A percentile compares a stretch with the other conserved stretches of the same genome.
These are phyloP conservation scores for Aspergillus amoenus DNA, from an alignment of 2,329 filamentous ascomycete species.

Conservation along the genomic window DNA sequence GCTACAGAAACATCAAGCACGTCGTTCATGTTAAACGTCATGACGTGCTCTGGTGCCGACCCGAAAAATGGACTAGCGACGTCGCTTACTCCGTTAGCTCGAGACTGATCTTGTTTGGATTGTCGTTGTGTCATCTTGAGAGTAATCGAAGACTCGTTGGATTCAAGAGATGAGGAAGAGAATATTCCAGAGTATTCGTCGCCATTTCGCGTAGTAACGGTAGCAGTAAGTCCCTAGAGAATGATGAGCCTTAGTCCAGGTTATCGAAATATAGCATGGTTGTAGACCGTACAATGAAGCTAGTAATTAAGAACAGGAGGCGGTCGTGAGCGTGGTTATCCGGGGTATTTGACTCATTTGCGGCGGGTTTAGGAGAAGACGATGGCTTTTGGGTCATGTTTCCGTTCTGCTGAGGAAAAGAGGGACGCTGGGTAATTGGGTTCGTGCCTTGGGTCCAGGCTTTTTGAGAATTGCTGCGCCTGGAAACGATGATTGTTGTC, in stretches of 20 bases:
- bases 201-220: constrained; percentile 59
- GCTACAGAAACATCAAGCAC: constrained; percentile 56
- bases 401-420: constrained; percentile 55
- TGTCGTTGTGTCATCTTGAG: constrained; percentile 66
- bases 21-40: constrained; percentile 64
- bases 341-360: constrained; percentile 52
- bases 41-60: constrained; percentile 47
- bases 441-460: constrained; percentile 63
- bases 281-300: constrained; percentile 54
- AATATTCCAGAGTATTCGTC: constrained; percentile 63
- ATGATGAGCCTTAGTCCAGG: constrained; percentile 17
- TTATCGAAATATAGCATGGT: background rate
- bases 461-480: constrained; percentile 57
- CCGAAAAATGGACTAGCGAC: constrained; percentile 42
- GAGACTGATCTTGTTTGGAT: constrained; percentile 35
- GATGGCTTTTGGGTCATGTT: constrained; percentile 46
- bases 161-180: constrained; percentile 55
- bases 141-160: constrained; percentile 54
- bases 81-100: constrained; percentile 45
- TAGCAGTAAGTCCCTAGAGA: constrained; percentile 54
- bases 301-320: constrained; percentile 58
- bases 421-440: constrained; percentile 58
- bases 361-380: constrained; percentile 37
- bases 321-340: constrained; percentile 62
- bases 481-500: constrained; percentile 19